Percentiles rank a stretch among this genome's conserved stretches.
Evolutionary conservation across 306 rosid genomes (phyloP).

Genomic region (Inga laurina): DNA sequence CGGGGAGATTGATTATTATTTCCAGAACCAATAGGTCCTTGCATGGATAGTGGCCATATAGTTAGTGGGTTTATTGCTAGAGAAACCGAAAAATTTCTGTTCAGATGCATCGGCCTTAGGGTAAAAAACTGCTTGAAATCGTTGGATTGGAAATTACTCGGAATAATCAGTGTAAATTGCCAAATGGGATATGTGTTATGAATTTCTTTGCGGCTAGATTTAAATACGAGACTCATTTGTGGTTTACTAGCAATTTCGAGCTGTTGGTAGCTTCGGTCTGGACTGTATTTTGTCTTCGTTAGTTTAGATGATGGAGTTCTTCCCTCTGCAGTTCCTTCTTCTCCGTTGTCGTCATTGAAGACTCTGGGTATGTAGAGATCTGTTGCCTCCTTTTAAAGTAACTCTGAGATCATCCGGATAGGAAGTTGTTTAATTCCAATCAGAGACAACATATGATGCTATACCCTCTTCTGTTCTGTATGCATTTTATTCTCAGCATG

Average conservation of each 20-base stretch:
- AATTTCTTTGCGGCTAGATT: conserved; percentile 8
- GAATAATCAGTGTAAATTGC: conserved; percentile 17
- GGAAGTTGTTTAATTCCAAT: not conserved
- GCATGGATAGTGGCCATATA: not conserved
- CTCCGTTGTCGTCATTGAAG: conserved; percentile 14
- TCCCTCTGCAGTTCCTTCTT: not conserved
- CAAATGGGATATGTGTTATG: conserved; percentile 6
- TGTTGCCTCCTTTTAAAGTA: conserved; percentile 6
- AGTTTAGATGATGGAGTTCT: conserved; percentile 22
- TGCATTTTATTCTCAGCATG: not conserved
- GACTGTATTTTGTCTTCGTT: conserved; percentile 10
- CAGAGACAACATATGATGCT: not conserved
- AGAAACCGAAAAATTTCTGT: not conserved
- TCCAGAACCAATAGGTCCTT: not conserved
- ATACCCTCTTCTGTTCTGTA: not conserved
- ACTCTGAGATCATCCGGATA: not conserved
- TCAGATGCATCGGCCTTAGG: conserved; percentile 26
- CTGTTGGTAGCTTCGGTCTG: conserved; percentile 26
- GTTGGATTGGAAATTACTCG: conserved; percentile 8
- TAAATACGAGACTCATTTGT: not conserved
- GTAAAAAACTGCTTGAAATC: conserved; percentile 26
- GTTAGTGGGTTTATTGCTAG: conserved; percentile 17
- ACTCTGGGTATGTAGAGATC: conserved; percentile 31
- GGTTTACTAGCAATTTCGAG: conserved; percentile 20
- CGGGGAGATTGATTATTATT: conserved; percentile 14